Evolutionary conservation across 148 eudicot genomes (phyloP), one percentile per base, ranked within the genome.

Genomic region (Beta vulgaris): DNA sequence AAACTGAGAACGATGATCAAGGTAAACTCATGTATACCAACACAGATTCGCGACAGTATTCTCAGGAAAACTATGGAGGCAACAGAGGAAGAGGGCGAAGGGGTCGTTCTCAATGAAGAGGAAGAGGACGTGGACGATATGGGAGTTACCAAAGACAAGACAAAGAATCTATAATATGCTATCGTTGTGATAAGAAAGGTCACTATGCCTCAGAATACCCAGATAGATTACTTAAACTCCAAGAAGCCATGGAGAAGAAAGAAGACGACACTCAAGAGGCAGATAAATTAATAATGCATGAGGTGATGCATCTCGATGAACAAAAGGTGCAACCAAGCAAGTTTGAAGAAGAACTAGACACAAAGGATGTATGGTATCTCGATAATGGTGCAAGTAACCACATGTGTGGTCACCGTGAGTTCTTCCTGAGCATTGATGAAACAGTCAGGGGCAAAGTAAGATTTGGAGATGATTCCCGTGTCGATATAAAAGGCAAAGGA

Each of bases 301-400:
- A 64, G 40, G 68, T 64, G 44, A 44, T 64, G 6, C 15, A 14
- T 28, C 44, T 64, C 7, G 36, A 64, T 21, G 69, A 64, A 23
- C 15, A 28, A 36, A 64, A 18, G 0, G 44, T 64, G 7, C 18
- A 35, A 15, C 23, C 44, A 36, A 35, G 21, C 21, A 35, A 15
- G n/a, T 37, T 35, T 35, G 44, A 35, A 15, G 7, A 7, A 16
- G 15, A 35, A 16, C 5, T 8, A 34, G 69, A 64, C 15, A 13
- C 4, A 16, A 16, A 15, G 8, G 40, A 36, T 40, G 26, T 64
- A 2, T 64, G 69, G 44, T 64, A 64, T n/a, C 23, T 64, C 1
- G 69, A 64, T 23, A 64, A 64, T 36, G 69, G 69, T 2, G 69
- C 44, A 16, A 64, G 69, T 28, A 64, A 64, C 13, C 68, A 64